Conservation (phyloP, 768 basidiomycete species). For the Heimioporus sp. region DNA sequence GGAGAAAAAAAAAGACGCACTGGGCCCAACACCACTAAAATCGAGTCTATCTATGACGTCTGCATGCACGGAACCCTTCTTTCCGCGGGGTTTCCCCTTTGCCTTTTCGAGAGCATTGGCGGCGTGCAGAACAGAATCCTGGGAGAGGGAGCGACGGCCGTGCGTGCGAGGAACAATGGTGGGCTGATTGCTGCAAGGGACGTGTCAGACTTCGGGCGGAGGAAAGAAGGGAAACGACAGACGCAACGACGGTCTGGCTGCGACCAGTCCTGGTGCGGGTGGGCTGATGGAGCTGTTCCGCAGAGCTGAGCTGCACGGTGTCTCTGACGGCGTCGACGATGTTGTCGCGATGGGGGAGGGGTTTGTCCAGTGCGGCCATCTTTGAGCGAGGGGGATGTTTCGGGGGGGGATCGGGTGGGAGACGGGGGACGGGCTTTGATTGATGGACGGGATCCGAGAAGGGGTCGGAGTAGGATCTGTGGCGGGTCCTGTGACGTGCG, state of each 20-base stretch:
- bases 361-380: slow-evolving; percentile 30
- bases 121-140: slow-evolving; percentile 44
- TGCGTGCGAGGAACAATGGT: slow-evolving; percentile 22
- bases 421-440: slow-evolving; percentile 38
- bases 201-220: slow-evolving; percentile 17
- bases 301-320: slow-evolving; percentile 55
- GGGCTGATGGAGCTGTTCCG: slow-evolving; percentile 30
- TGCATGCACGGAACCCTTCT: slow-evolving; percentile 80
- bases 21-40: slow-evolving; percentile 79
- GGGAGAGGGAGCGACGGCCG: slow-evolving; percentile 48
- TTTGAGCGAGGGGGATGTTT: slow-evolving; percentile 26
- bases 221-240: slow-evolving; percentile 12
- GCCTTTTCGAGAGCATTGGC: slow-evolving; percentile 42
- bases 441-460: slow-evolving; percentile 42
- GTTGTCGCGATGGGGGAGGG: slow-evolving; percentile 34
- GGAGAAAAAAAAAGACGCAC: slow-evolving; percentile 45
- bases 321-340: slow-evolving; percentile 68
- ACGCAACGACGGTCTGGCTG: slow-evolving; percentile 50
- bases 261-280: slow-evolving; percentile 51
- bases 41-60: slow-evolving; percentile 91
- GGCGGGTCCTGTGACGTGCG: slow-evolving; percentile 33
- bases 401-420: slow-evolving; percentile 36
- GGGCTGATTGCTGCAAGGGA: slow-evolving; percentile 20
- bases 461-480: slow-evolving; percentile 52
- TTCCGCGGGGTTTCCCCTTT: slow-evolving; percentile 48